Percentiles rank a stretch among this genome's conserved stretches.
Evolutionary conservation across 768 basidiomycete genomes (phyloP).

Genomic region (Russula brevipes): DNA sequence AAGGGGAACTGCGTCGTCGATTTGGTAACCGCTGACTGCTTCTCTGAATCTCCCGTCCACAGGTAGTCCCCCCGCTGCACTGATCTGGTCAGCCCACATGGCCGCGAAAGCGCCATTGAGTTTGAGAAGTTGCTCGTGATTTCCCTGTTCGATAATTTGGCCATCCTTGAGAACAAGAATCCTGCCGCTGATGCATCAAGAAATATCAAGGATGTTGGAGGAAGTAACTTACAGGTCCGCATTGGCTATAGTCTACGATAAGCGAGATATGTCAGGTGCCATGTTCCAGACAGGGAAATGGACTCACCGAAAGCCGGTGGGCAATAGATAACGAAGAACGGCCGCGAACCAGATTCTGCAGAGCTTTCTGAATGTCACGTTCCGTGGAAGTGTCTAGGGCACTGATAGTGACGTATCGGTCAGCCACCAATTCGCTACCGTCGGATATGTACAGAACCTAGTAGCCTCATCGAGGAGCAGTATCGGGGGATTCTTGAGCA

Average conservation of each 20-base stretch:
- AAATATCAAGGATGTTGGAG: slow-evolving; percentile 6
- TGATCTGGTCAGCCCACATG: slow-evolving; percentile 87
- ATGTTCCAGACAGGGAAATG: slow-evolving; percentile 6
- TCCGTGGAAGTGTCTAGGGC: slow-evolving; percentile 89
- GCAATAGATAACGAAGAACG: slow-evolving; percentile 75
- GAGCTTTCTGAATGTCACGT: slow-evolving; percentile 81
- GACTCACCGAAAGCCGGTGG: slow-evolving; percentile 61
- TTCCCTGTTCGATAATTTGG: slow-evolving; percentile 77
- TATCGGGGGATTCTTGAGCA: slow-evolving; percentile 81
- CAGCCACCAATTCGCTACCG: background rate
- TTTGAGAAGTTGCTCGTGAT: slow-evolving; percentile 70
- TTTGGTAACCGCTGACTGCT: slow-evolving; percentile 43
- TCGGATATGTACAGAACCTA: slow-evolving; percentile 38
- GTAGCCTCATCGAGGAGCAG: slow-evolving; percentile 76
- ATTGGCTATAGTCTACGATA: slow-evolving; percentile 46
- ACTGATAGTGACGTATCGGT: slow-evolving; percentile 33
- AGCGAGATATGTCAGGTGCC: slow-evolving; percentile 18
- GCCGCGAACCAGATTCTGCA: slow-evolving; percentile 72
- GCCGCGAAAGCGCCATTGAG: slow-evolving; percentile 67
- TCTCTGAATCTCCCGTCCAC: slow-evolving; percentile 37
- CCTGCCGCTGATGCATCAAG: slow-evolving; percentile 35
- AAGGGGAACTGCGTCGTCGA: slow-evolving; percentile 31
- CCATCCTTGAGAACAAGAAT: slow-evolving; percentile 92
- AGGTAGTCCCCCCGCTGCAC: slow-evolving; percentile 52
- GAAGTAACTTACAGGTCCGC: slow-evolving; percentile 42